Percentiles rank a stretch among this genome's conserved stretches.
Evolutionary conservation across 331 rosid species (phyloP).

Genomic region (Prunus yedoensis): DNA sequence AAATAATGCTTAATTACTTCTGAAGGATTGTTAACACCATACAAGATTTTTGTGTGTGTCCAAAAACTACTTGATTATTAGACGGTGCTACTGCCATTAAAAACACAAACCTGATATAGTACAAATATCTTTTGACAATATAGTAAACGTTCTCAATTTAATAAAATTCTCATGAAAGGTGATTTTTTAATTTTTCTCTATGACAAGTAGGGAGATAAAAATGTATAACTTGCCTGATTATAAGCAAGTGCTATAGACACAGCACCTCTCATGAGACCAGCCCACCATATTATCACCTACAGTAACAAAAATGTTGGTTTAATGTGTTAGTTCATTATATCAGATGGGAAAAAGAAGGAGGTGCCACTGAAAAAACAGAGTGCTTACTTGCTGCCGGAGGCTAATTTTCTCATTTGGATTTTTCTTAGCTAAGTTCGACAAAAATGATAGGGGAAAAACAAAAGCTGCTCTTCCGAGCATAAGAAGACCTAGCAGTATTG

Average conservation of each 20-base stretch:
- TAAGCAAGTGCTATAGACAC: conserved; percentile 97
- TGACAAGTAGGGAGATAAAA: background rate
- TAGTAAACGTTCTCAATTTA: background rate
- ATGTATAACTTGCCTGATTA: conserved; percentile 64
- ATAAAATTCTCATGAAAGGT: background rate
- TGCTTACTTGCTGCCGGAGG: conserved; percentile 66
- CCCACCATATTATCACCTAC: conserved; percentile 96
- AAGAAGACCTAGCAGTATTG: conserved; percentile 62
- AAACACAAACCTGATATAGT: background rate
- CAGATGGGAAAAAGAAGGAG: background rate
- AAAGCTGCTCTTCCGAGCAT: conserved; percentile 83
- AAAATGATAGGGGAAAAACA: conserved; percentile 71
- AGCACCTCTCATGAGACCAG: conserved; percentile 99
- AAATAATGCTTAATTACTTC: no score
- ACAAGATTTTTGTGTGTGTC: background rate
- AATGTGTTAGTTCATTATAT: conserved; percentile 1
- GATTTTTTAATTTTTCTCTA: background rate
- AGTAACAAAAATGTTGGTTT: conserved; percentile 25
- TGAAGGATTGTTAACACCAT: background rate
- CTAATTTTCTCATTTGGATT: conserved; percentile 41
- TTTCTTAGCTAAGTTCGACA: conserved; percentile 64
- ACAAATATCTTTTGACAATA: background rate
- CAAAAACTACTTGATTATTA: background rate
- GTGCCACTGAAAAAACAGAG: conserved; percentile 6
- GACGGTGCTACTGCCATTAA: background rate